phyloP scores from a whole-genome alignment of 345 rosid species.

The Microcos paniculata region DNA sequence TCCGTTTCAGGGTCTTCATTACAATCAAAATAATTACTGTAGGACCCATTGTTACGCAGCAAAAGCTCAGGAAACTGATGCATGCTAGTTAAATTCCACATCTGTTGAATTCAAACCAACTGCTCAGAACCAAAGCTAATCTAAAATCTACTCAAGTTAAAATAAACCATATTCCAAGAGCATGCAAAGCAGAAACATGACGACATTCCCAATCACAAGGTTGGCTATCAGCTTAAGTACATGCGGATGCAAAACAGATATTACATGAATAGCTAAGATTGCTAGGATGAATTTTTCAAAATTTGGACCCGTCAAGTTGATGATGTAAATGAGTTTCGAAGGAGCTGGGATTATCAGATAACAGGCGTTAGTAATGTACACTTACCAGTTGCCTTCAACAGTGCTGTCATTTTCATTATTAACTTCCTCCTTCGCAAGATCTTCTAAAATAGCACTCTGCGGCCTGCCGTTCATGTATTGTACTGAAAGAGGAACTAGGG shows the following conservation, averaged over 20 bases:
- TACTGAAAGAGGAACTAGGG: constrained; percentile 27
- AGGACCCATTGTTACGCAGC: constrained; percentile 14
- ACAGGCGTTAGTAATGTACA: constrained; percentile 13
- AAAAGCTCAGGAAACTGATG: not conserved
- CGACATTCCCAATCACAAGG: not conserved
- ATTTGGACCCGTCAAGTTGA: not conserved
- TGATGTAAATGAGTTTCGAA: constrained; percentile 2
- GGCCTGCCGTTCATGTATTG: constrained; percentile 74
- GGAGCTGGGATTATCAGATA: constrained; percentile 8
- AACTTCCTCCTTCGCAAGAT: constrained; percentile 83
- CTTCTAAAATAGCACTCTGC: constrained; percentile 80
- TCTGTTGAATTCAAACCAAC: not conserved
- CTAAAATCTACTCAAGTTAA: not conserved
- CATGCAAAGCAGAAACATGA: constrained; percentile 1
- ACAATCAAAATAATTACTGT: constrained; percentile 37
- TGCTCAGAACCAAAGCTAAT: not conserved
- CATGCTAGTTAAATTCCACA: constrained; percentile 1
- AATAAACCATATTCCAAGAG: not conserved
- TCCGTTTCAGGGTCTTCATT: constrained; percentile 77
- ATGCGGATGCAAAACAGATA: constrained; percentile 5
- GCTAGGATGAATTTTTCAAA: not conserved
- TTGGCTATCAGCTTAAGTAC: not conserved
- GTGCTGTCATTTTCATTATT: constrained; percentile 39
- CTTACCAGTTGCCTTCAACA: constrained; percentile 66
- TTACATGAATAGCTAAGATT: not conserved